phyloP scores from a whole-genome alignment of 306 rosid species.

The Prunus persica region Prunus_persica_NCBIv2 NC_034011.1:5702501-5703000 shows the following conservation, averaged over 20 bases:
- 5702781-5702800: conserved; percentile 81
- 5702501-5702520: conserved; percentile 79
- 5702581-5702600: conserved; percentile 88
- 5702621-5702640: conserved; percentile 94
- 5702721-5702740: conserved; percentile 5
- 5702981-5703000: conserved; percentile 51
- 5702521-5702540: conserved; percentile 67
- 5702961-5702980: conserved; percentile 39
- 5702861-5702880: conserved; percentile 62
- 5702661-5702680: neutral
- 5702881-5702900: conserved; percentile 82
- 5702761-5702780: conserved; percentile 95
- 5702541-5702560: conserved; percentile 65
- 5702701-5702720: neutral
- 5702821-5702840: conserved; percentile 81
- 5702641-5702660: conserved; percentile 99
- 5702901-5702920: conserved; percentile 73
- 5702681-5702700: neutral
- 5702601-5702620: conserved; percentile 75
- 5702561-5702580: conserved; percentile 76
- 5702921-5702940: conserved; percentile 83
- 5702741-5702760: conserved; percentile 68
- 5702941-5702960: conserved; percentile 54
- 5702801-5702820: conserved; percentile 96
- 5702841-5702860: conserved; percentile 81